Conservation (phyloP, 305 asterid species). For the Fraxinus sp. region DNA sequence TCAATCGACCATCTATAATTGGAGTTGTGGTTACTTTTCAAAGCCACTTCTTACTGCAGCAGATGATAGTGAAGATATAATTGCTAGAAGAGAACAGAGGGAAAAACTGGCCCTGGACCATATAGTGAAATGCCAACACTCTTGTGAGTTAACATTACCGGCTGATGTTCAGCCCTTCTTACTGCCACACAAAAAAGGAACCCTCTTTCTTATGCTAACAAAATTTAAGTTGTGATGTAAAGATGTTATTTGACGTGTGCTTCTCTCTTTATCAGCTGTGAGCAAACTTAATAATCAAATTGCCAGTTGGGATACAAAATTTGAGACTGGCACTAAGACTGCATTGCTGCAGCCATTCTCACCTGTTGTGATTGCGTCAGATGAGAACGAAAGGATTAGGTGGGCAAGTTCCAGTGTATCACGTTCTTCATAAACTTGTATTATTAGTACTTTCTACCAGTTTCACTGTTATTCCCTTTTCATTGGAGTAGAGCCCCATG, state of each 20-base stretch:
- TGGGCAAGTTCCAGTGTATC: constrained; percentile 25
- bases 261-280: constrained; percentile 57
- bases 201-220: neutral
- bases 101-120: constrained; percentile 80
- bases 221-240: neutral
- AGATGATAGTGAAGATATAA: constrained; percentile 85
- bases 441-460: neutral
- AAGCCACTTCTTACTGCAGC: constrained; percentile 88
- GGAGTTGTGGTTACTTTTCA: constrained; percentile 99
- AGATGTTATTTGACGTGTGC: neutral
- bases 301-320: constrained; percentile 98
- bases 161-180: neutral
- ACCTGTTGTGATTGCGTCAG: constrained; percentile 92
- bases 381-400: constrained; percentile 93
- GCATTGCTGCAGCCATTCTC: constrained; percentile 92
- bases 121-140: constrained; percentile 85
- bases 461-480: constrained; percentile 11
- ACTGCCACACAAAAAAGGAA: neutral
- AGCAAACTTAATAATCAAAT: constrained; percentile 85
- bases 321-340: constrained; percentile 81
- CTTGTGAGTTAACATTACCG: constrained; percentile 52
- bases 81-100: constrained; percentile 79
- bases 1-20: constrained; percentile 84
- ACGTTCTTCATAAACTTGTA: constrained; percentile 9
- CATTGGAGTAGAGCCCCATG: constrained; percentile 7